Evolutionary conservation across 2,329 filamentous ascomycete species (phyloP).

Genomic region (Trichoderma gracile): DNA sequence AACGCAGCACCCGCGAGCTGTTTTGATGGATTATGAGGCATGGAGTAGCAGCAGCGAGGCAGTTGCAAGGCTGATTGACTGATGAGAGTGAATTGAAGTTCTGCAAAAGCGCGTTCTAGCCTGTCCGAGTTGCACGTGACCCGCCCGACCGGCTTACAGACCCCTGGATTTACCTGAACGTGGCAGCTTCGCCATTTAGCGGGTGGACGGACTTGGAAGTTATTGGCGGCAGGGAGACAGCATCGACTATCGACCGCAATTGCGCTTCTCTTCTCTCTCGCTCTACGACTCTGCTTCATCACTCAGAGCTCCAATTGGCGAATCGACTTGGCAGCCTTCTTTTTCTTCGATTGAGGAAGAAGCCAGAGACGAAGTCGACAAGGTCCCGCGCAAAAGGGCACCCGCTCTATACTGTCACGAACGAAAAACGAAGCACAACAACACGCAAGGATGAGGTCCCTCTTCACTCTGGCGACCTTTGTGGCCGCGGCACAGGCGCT

Average conservation of each 20-base stretch:
- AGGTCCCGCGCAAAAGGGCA: not conserved
- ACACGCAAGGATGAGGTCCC: slow-evolving; percentile 53
- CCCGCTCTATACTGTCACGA: not conserved
- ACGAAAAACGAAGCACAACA: too few relatives aligned
- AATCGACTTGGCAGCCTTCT: too few relatives aligned
- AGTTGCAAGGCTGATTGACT: slow-evolving; percentile 15
- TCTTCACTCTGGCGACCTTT: slow-evolving; percentile 68
- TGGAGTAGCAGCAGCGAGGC: not conserved
- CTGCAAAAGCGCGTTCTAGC: slow-evolving; percentile 16
- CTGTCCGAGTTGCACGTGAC: slow-evolving; percentile 39
- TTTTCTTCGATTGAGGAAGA: too few relatives aligned
- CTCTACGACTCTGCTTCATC: not conserved
- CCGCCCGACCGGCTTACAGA: not conserved
- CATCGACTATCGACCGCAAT: not conserved
- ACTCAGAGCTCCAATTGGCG: not conserved
- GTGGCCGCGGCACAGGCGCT: slow-evolving; percentile 71
- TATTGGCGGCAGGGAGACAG: slow-evolving; percentile 9
- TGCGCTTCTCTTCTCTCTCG: not conserved
- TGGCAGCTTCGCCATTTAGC: slow-evolving; percentile 49
- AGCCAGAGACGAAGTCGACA: too few relatives aligned
- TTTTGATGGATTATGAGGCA: too few relatives aligned
- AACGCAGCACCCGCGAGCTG: too few relatives aligned
- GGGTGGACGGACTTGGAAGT: not conserved
- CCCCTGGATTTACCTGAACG: slow-evolving; percentile 50
- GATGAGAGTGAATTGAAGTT: not conserved